Percentiles rank a stretch among this genome's conserved stretches.
phyloP scores from a whole-genome alignment of 2,329 filamentous ascomycete genomes.

The Neophaeococcomyces mojaviensis region DNA sequence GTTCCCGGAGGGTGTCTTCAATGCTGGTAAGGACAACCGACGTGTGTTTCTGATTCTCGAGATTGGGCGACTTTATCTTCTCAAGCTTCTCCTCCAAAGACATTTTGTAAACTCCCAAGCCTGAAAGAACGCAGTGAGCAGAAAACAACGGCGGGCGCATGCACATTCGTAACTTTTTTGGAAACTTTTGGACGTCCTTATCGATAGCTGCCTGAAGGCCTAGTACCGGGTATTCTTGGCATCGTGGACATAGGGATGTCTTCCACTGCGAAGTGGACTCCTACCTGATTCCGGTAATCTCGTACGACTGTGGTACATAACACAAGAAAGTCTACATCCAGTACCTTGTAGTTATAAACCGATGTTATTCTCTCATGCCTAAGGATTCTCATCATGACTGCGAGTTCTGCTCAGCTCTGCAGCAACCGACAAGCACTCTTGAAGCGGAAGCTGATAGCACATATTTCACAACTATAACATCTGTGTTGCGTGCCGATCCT shows the following conservation, averaged over 20 bases:
- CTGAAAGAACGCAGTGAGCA: neutral
- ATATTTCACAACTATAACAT: no score
- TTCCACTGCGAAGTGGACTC: neutral
- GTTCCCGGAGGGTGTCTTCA: slow-evolving; percentile 83
- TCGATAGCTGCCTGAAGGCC: neutral
- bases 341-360: no score
- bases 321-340: no score
- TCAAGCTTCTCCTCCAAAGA: slow-evolving; percentile 82
- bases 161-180: neutral
- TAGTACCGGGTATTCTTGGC: neutral
- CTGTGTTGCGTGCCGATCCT: no score
- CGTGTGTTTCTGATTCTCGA: slow-evolving; percentile 91
- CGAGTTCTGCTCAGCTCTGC: no score
- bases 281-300: neutral
- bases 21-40: slow-evolving; percentile 82
- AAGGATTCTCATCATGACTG: no score
- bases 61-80: slow-evolving; percentile 93
- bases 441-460: no score
- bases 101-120: slow-evolving; percentile 11
- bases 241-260: neutral
- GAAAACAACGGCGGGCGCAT: neutral
- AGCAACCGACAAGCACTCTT: no score
- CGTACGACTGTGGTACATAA: no score
- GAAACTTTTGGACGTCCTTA: neutral
- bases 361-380: no score